Evolutionary conservation across 2,329 filamentous ascomycete genomes (phyloP).

Genomic region (Bretziella fagacearum): DNA sequence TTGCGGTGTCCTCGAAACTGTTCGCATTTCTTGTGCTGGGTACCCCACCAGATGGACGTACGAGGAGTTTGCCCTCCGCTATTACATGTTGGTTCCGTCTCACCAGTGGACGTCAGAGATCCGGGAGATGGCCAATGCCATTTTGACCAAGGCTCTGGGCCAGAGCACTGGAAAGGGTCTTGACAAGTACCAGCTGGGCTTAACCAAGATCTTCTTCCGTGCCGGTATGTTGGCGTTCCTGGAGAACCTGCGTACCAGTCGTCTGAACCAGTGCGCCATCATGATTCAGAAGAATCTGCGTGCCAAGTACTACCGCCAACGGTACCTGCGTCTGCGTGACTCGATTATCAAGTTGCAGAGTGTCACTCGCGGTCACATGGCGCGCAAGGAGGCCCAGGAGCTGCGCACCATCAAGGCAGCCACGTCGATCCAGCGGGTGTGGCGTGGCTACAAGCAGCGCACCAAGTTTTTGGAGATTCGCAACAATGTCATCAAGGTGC

Average conservation of each 20-base stretch:
- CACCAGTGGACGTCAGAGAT: constrained; percentile 86
- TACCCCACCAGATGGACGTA: constrained; percentile 98
- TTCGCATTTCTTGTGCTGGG: constrained; percentile 90
- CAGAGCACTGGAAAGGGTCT: constrained; percentile 54
- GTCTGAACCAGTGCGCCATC: constrained; percentile 83
- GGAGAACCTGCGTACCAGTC: constrained; percentile 78
- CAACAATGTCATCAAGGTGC: constrained; percentile 70
- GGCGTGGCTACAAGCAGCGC: constrained; percentile 81
- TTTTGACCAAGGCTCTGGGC: constrained; percentile 74
- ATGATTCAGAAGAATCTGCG: constrained; percentile 98
- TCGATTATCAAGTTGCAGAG: constrained; percentile 71
- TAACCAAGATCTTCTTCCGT: constrained; percentile 98
- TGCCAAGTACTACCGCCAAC: constrained; percentile 85
- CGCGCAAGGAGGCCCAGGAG: constrained; percentile 62
- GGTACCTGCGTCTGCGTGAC: constrained; percentile 72
- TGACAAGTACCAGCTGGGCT: constrained; percentile 93
- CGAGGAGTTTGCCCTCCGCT: constrained; percentile 90
- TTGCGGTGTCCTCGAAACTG: constrained; percentile 96
- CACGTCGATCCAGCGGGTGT: constrained; percentile 86
- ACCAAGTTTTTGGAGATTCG: constrained; percentile 64
- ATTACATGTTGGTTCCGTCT: constrained; percentile 95
- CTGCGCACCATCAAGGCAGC: constrained; percentile 70
- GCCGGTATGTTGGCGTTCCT: constrained; percentile 97
- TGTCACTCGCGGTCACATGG: constrained; percentile 57
- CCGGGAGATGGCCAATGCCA: constrained; percentile 81